Conservation (phyloP, 495 filamentous ascomycete genomes). For the Barbatosphaeria neglecta region DNA sequence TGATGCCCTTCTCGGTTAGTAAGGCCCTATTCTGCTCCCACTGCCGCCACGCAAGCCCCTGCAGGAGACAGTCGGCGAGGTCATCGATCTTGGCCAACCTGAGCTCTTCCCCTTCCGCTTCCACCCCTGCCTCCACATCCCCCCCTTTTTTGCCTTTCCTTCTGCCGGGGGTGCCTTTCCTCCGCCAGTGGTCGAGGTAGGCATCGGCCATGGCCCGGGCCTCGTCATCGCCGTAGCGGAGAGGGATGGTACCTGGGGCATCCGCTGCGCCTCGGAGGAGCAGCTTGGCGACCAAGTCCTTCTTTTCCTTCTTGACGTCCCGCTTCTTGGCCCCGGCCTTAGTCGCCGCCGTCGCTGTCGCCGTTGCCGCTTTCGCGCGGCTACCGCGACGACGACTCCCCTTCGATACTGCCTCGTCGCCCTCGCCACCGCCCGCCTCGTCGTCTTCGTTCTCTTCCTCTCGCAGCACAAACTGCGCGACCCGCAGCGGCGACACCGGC, state of each 20-base stretch:
- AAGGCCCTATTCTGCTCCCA: conserved; percentile 62
- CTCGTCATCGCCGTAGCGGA: not conserved
- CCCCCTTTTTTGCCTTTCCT: conserved; percentile 15
- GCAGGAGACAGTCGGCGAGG: conserved; percentile 78
- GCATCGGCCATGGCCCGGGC: not conserved
- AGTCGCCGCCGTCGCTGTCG: conserved; percentile 2
- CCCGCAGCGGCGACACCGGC: conserved; percentile 25
- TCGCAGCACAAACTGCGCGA: conserved; percentile 33
- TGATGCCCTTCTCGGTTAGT: conserved; percentile 23
- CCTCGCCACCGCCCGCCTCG: not conserved
- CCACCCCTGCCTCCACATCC: conserved; percentile 10
- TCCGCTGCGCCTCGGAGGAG: too few relatives aligned
- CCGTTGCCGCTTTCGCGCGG: not conserved
- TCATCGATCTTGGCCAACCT: conserved; percentile 69
- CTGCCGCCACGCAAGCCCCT: conserved; percentile 73
- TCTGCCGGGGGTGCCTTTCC: not conserved
- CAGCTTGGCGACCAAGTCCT: conserved; percentile 11
- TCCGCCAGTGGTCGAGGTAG: conserved; percentile 7
- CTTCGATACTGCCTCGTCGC: not conserved
- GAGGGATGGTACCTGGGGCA: not conserved
- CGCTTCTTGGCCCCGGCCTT: conserved; percentile 7
- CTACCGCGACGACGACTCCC: not conserved
- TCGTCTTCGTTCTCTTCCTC: conserved; percentile 6
- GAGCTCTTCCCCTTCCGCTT: conserved; percentile 7
- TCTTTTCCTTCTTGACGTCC: conserved; percentile 15